Base-by-base conservation (phyloP, 192 early-diverging fungal genomes). In the Coemansia brasiliensis region DNA sequence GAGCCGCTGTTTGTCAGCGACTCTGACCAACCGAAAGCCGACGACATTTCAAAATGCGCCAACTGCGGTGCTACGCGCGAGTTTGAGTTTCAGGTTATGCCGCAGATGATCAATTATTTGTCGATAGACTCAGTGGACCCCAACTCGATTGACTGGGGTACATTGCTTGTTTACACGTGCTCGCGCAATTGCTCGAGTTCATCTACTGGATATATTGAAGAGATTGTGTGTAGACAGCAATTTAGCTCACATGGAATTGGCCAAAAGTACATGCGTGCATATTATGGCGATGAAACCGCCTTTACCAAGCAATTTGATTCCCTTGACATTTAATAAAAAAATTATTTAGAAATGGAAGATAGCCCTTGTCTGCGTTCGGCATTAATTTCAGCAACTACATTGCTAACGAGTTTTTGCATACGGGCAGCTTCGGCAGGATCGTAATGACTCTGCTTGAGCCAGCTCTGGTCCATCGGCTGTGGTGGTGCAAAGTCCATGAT, bases 1-100 rank as follows among this genome's bases (percentile, higher is more conserved):
- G 74, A 83, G 52, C 92, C 93, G 15, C 76, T 98, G 58, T 94
- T 87, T 80, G 94, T 92, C 11, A 88, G 88, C 58, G 84, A 90
- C 48, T 46, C 61, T 22, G 85, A 80, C 7, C 83, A 83, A 52
- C 92, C 94, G 22, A 12, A 53, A 43, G 3, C 49, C 54, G 6
- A 61, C 41, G 5, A 82, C 84, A 42, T 83, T 94, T 82, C 86
- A 10, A 29, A 63, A 0, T 98, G 96, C 73, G 76, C 81, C 15
- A 62, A 79, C 49, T 98, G 96, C 68, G 80, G 83, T 3, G 83
- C 82, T 9, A 63, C 69, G 15, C 82, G 94, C 24, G 83, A 87
- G 22, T 94, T 96, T 67, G 96, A 98, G 72, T 93, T 96, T 65
- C 96, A 98, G 86, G 84, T 94, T 37, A 84, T 96, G 80, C 94